Evolutionary conservation across 495 filamentous ascomycete species (phyloP).

Genomic region (Lasiosphaeria ovina): DNA sequence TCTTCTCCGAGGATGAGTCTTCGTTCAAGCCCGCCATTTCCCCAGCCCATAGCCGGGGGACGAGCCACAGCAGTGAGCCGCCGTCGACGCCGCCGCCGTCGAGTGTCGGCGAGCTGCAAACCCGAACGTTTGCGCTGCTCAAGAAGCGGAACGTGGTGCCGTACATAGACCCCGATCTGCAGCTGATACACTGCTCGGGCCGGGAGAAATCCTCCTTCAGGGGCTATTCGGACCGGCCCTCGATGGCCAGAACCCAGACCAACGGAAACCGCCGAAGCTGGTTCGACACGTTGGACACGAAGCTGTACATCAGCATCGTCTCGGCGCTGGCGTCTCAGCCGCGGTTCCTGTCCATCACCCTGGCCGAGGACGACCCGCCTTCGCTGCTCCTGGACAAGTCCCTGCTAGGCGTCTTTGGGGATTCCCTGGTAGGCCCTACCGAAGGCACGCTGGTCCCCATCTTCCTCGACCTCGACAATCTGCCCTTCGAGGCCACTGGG

Average conservation of each 20-base stretch:
- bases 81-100: slow-evolving; percentile 76
- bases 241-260: slow-evolving; percentile 7
- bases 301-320: slow-evolving; percentile 64
- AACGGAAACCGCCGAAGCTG: slow-evolving; percentile 33
- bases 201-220: slow-evolving; percentile 32
- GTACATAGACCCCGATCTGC: slow-evolving; percentile 62
- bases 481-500: slow-evolving; percentile 86
- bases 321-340: slow-evolving; percentile 70
- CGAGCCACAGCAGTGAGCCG: slow-evolving; percentile 42
- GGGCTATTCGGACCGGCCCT: slow-evolving; percentile 28
- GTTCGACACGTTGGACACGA: slow-evolving; percentile 55
- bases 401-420: slow-evolving; percentile 62
- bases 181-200: slow-evolving; percentile 82
- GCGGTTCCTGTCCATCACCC: slow-evolving; percentile 79
- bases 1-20: slow-evolving; percentile 67
- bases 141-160: slow-evolving; percentile 72
- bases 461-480: slow-evolving; percentile 75
- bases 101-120: slow-evolving; percentile 73
- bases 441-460: slow-evolving; percentile 84
- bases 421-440: slow-evolving; percentile 74
- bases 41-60: slow-evolving; percentile 46
- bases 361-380: slow-evolving; percentile 80
- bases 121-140: slow-evolving; percentile 73
- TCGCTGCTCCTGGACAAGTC: slow-evolving; percentile 77
- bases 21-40: slow-evolving; percentile 58